phyloP scores from a whole-genome alignment of 2,329 filamentous ascomycete genomes.

The Rasamsonia emersonii region DNA sequence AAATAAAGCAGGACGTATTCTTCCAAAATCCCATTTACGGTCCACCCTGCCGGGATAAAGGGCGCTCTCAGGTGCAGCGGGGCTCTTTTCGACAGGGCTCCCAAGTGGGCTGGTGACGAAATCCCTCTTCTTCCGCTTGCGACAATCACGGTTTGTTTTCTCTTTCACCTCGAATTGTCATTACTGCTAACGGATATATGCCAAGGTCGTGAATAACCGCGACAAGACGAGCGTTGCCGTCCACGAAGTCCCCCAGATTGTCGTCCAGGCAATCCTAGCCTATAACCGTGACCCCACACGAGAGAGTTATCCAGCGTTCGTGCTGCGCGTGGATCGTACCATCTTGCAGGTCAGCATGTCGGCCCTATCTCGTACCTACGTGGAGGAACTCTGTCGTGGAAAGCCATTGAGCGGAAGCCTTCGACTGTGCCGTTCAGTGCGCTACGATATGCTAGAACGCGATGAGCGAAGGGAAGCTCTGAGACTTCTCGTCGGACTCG shows the following conservation, averaged over 20 bases:
- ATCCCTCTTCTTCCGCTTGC: not conserved
- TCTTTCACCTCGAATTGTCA: too few species aligned
- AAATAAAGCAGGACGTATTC: not conserved
- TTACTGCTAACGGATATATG: too few species aligned
- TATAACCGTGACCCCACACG: not conserved
- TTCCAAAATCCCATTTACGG: not conserved
- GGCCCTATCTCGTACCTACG: not conserved
- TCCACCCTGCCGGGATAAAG: not conserved
- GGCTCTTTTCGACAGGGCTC: not conserved
- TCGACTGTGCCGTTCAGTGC: not conserved
- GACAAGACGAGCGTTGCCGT: not conserved
- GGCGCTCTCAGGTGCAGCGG: not conserved
- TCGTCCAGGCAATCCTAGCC: not conserved
- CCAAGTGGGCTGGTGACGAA: not conserved
- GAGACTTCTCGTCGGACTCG: not conserved
- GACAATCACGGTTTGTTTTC: conserved; percentile 1
- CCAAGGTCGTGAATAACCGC: not conserved
- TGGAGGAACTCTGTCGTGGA: not conserved
- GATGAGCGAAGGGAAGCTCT: not conserved
- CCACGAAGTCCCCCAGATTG: not conserved
- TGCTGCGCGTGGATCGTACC: not conserved
- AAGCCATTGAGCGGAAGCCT: not conserved
- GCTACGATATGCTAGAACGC: not conserved
- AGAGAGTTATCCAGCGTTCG: not conserved
- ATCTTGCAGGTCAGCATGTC: not conserved